phyloP scores from a whole-genome alignment of 257 asterid species.

The Solanum habrochaites region DNA sequence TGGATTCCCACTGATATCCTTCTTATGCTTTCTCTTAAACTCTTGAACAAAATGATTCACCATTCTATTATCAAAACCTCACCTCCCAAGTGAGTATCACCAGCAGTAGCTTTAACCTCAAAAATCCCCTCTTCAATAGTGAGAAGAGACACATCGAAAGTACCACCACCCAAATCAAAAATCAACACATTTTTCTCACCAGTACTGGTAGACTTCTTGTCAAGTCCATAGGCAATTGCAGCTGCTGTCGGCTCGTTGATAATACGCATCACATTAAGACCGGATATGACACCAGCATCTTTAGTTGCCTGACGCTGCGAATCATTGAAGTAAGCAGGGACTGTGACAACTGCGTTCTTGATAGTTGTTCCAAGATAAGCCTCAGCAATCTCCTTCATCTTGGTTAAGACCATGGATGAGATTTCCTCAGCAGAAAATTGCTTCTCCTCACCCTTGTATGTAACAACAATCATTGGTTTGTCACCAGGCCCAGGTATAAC shows the following conservation, averaged over 20 bases:
- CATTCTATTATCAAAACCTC: conserved; percentile 24
- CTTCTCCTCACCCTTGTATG: conserved; percentile 16
- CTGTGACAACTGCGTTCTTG: conserved; percentile 16
- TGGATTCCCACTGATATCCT: conserved; percentile 4
- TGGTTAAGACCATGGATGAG: conserved; percentile 14
- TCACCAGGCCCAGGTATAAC: conserved; percentile 5
- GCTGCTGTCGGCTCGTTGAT: conserved; percentile 11
- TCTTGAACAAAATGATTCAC: conserved; percentile 11
- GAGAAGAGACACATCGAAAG: conserved; percentile 13
- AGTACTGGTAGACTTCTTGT: not conserved
- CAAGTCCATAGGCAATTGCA: conserved; percentile 11
- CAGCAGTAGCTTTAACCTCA: conserved; percentile 19
- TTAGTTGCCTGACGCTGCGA: conserved; percentile 16
- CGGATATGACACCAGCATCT: conserved; percentile 15
- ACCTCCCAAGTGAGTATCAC: conserved; percentile 23
- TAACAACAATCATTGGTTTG: conserved; percentile 15
- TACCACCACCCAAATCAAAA: conserved; percentile 18
- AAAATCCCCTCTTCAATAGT: conserved; percentile 19
- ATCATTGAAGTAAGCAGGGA: conserved; percentile 18
- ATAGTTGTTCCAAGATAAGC: conserved; percentile 10
- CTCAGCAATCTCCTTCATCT: conserved; percentile 20
- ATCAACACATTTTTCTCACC: conserved; percentile 11
- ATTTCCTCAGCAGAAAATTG: conserved; percentile 19
- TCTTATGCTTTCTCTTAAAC: not conserved
- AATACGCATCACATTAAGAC: conserved; percentile 19